phyloP scores from a whole-genome alignment of 2,329 filamentous ascomycete genomes.

The Pestalotiopsis sp. region DNA sequence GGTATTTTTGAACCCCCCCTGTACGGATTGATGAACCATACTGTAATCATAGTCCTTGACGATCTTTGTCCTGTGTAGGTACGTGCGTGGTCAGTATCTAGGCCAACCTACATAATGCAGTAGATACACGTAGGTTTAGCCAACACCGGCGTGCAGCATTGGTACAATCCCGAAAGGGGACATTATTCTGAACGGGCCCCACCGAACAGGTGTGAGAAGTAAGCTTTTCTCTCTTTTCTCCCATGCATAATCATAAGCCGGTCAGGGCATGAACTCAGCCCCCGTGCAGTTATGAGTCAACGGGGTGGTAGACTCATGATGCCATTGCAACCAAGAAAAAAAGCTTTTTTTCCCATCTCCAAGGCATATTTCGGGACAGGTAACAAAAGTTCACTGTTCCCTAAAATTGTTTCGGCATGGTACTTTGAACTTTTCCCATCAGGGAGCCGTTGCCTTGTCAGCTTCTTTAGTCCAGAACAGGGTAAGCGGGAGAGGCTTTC shows the following conservation, averaged over 20 bases:
- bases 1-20: background rate
- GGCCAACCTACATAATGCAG: background rate
- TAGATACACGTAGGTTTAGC: background rate
- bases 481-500: background rate
- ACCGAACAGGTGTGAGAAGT: background rate
- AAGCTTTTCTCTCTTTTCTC: background rate
- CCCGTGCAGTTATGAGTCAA: background rate
- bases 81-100: background rate
- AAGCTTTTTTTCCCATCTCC: background rate
- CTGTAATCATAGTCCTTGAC: background rate
- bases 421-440: background rate
- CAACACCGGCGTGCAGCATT: background rate
- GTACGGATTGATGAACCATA: slow-evolving; percentile 27
- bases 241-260: background rate
- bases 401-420: background rate
- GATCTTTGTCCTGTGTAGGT: background rate
- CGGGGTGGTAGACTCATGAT: background rate
- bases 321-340: background rate
- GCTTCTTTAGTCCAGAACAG: background rate
- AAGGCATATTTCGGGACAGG: background rate
- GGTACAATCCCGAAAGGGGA: background rate
- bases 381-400: background rate
- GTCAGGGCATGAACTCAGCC: background rate
- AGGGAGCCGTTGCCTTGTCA: background rate
- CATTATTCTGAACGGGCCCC: background rate